phyloP scores from a whole-genome alignment of 1,139 yeast genomes.

The Torulaspora pretoriensis region DNA sequence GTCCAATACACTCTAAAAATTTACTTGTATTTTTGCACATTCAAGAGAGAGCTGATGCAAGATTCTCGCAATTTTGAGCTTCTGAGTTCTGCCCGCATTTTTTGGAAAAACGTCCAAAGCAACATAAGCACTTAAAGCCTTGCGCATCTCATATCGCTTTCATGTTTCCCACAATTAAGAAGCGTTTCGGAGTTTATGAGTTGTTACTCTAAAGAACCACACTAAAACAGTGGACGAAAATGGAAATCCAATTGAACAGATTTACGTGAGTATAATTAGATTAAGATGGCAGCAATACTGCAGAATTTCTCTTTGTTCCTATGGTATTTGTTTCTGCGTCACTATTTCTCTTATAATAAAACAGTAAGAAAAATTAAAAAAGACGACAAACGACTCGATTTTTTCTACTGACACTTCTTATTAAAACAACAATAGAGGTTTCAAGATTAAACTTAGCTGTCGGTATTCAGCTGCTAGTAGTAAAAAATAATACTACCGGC shows the following conservation, averaged over 20 bases:
- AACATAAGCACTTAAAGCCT: no score
- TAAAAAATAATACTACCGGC: neutral
- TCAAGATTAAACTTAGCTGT: neutral
- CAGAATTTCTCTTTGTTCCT: neutral
- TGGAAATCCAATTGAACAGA: slow-evolving; percentile 3
- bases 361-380: neutral
- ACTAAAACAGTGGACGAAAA: neutral
- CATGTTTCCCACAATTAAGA: neutral
- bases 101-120: no score
- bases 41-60: neutral
- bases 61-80: neutral
- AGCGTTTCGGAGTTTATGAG: neutral
- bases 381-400: slow-evolving; percentile 6
- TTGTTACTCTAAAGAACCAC: neutral
- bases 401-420: slow-evolving; percentile 2
- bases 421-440: slow-evolving; percentile 1
- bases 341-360: slow-evolving; percentile 7
- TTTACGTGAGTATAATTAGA: neutral
- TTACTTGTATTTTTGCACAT: neutral
- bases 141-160: neutral
- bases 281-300: neutral
- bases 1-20: neutral
- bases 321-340: slow-evolving; percentile 6
- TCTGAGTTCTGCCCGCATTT: no score
- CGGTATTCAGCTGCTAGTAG: neutral